Conservation (phyloP, 805 yeast species). For the Metschnikowia similis region DNA sequence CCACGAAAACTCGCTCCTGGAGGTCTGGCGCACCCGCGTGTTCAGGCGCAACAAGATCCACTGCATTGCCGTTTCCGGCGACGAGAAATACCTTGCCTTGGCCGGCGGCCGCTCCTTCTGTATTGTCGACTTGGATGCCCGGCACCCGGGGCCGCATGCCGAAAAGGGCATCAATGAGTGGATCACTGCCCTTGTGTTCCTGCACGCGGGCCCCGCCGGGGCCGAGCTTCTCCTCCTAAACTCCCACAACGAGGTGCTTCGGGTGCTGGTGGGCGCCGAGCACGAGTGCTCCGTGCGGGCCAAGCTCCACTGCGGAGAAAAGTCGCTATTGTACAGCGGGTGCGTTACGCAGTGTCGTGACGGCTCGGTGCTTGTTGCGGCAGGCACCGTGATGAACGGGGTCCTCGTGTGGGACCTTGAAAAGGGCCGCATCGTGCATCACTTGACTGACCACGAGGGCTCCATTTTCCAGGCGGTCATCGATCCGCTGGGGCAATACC, state of each 20-base stretch:
- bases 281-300: slow-evolving; percentile 20
- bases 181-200: slow-evolving; percentile 63
- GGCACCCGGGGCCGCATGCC: no score
- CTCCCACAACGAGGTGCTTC: slow-evolving; percentile 68
- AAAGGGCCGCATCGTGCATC: slow-evolving; percentile 41
- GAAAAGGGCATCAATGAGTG: slow-evolving; percentile 60
- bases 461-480: slow-evolving; percentile 79
- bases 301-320: slow-evolving; percentile 53
- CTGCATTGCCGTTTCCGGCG: slow-evolving; percentile 47
- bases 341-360: slow-evolving; percentile 48
- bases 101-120: slow-evolving; percentile 75
- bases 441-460: slow-evolving; percentile 78
- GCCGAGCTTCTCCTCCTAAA: slow-evolving; percentile 51
- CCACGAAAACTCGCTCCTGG: slow-evolving; percentile 15
- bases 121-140: slow-evolving; percentile 22
- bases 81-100: slow-evolving; percentile 31
- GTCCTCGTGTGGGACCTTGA: slow-evolving; percentile 70
- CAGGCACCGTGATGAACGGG: slow-evolving; percentile 94
- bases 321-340: slow-evolving; percentile 86
- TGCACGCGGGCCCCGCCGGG: slow-evolving; percentile 19
- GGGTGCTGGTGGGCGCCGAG: slow-evolving; percentile 13
- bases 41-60: slow-evolving; percentile 80
- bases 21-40: slow-evolving; percentile 40
- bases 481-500: slow-evolving; percentile 48
- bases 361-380: slow-evolving; percentile 55